Base-by-base conservation (phyloP, 768 basidiomycete genomes). In the Galerina marginata region DNA sequence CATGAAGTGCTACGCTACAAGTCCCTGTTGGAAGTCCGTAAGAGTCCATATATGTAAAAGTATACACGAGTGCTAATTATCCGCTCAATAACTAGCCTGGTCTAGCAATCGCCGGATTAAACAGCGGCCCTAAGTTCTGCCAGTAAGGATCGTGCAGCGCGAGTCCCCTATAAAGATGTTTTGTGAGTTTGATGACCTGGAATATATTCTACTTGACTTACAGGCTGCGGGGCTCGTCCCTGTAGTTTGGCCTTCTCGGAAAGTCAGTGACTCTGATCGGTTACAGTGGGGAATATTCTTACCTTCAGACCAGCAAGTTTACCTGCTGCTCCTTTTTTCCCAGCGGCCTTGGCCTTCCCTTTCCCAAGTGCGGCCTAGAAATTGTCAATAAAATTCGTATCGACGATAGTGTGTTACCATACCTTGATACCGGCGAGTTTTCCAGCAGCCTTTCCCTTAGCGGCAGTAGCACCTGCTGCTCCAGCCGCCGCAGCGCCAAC, bases 371-470 rank as follows among this genome's bases (percentile, higher is more conserved):
- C 45, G 45, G 45, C 11, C 25, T 16, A 46, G 25, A 40, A 12
- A 4, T 9, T 23, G n/a, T 14, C 5, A 16, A 40, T 53, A 20
- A 53, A 14, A 7, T 16, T 12, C 38, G 23, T 9, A 12, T 39
- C 12, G 6, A 20, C 12, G 26, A 16, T 25, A n/a, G 9, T 20
- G 10, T 9, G 9, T n/a, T n/a, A 36, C 1, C 16, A 11, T 53
- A 53, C 51, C 51, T 53, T 53, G 7, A 53, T 23, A 20, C 51
- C 51, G 39, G 51, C 39, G n/a, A 53, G 51, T 39, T 45, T 45
- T 12, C 33, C 44, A 2, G 15, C 43, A 33, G 29, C 29, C 11
- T 56, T 56, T 11, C 10, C 37, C 15, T 29, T 46, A 33, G 29
- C 29, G 29, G 29, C 29, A 26, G 26, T 37, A 6, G 26, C 43